Base-by-base conservation (phyloP, 805 yeast species). In the Ogataea corticis region DNA sequence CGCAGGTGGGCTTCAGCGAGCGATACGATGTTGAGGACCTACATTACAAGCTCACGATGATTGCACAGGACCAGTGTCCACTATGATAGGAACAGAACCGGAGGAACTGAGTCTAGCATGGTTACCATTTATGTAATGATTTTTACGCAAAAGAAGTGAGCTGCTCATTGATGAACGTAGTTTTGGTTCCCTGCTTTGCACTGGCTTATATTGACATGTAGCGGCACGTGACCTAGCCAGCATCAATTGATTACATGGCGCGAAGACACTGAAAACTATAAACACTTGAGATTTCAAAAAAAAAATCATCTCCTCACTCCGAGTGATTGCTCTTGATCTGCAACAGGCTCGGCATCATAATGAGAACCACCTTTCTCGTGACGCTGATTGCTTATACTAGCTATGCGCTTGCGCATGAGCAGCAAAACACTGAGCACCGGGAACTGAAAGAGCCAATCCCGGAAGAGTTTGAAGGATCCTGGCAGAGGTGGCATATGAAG, bases 401-500 rank as follows among this genome's bases (percentile, higher is more conserved):
- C 18, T 23, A 11, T 11, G 36, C 16, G 16, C 32, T 34, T 25
- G 29, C 29, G 5, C 50, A 45, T 11, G 44, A 42, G 30, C 52
- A 48, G 17, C 41, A 37, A 42, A 43, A 19, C 18, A 46, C 45
- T 7, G 33, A 17, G n/a, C 41, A 48, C n/a, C 38, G 52, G 4
- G 50, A 63, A 48, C 58, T 73, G 70, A 33, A 70, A 38, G 79
- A 76, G 46, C 45, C 51, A 28, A 72, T 71, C 21, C 89, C 89
- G 2, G 67, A 65, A 10, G 64, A 63, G 40, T 63, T 54, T 37
- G 81, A 78, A 0, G 56, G 79, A 30, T 66, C 79, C 14, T 87
- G 96, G 96, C 88, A 85, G 57, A 76, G 77, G 55, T 85, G 91
- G 87, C 98, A 92, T 65, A 91, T 92, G 97, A 72, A 78, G 55